These are phyloP conservation scores for Sesbania bispinosa DNA, from an alignment of 306 rosid genomes.

Conservation along the genomic window DNA sequence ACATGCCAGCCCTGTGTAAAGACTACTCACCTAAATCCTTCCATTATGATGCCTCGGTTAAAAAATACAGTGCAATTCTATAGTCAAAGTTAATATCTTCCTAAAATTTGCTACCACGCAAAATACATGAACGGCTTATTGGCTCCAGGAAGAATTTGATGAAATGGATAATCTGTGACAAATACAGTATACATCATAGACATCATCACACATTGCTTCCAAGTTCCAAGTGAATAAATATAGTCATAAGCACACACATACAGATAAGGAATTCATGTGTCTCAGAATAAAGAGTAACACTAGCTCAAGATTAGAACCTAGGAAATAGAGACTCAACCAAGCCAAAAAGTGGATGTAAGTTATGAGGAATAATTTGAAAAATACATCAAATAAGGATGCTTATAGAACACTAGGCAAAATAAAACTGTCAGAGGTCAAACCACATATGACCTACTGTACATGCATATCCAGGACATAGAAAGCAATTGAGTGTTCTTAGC, in stretches of 20 bases:
- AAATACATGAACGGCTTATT: not conserved
- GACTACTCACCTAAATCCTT: not conserved
- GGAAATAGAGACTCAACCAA: constrained; percentile 6
- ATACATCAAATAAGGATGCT: not conserved
- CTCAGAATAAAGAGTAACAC: not conserved
- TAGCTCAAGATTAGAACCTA: not conserved
- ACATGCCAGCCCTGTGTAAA: constrained; percentile 5
- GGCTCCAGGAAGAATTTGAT: not conserved
- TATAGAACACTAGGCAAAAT: not conserved
- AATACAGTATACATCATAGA: not conserved
- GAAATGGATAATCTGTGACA: not conserved
- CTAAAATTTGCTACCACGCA: not conserved
- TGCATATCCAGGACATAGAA: not conserved
- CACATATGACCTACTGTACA: not conserved
- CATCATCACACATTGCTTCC: not conserved
- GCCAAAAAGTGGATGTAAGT: not conserved
- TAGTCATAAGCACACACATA: not conserved
- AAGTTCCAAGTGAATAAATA: constrained; percentile 10
- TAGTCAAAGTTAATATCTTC: not conserved
- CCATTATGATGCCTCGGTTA: not conserved
- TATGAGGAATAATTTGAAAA: not conserved
- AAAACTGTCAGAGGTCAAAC: constrained; percentile 1
- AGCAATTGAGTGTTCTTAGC: not conserved
- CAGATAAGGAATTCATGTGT: not conserved
- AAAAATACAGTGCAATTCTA: not conserved